These are phyloP conservation scores for Cercophora scortea DNA, from an alignment of 495 filamentous ascomycete genomes.

Conservation along the genomic window DNA sequence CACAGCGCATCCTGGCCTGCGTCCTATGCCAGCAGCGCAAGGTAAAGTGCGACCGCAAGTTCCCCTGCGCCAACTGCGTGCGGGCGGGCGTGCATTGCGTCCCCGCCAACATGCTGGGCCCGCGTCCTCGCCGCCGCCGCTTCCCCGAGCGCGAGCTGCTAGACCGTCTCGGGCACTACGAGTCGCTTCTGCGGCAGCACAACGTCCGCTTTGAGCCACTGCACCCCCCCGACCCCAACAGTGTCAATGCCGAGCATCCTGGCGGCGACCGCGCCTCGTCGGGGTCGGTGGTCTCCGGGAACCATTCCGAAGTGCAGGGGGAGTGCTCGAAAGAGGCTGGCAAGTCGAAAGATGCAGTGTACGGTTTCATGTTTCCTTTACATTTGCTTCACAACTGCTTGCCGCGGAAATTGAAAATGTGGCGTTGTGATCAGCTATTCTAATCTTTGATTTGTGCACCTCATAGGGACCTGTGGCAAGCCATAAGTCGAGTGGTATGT, in stretches of 20 bases:
- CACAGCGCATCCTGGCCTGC: constrained; percentile 39
- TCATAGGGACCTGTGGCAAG: not conserved
- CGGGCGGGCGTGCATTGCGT: constrained; percentile 37
- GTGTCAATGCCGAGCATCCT: not conserved
- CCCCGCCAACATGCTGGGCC: constrained; percentile 28
- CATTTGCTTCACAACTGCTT: no score
- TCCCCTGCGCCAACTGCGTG: constrained; percentile 47
- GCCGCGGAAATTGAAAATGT: no score
- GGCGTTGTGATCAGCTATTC: no score
- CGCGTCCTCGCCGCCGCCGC: constrained; percentile 38
- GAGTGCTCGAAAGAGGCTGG: no score
- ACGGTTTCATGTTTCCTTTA: no score
- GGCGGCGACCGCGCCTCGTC: not conserved
- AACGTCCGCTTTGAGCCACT: constrained; percentile 46
- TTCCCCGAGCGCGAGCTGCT: constrained; percentile 50
- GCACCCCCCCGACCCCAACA: constrained; percentile 13
- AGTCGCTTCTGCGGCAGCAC: constrained; percentile 43
- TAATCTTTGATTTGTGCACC: not conserved
- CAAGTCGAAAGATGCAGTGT: no score
- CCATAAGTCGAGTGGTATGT: not conserved
- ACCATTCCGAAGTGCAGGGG: no score
- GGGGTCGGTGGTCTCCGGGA: no score
- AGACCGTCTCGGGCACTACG: constrained; percentile 44
- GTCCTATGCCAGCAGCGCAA: constrained; percentile 52
- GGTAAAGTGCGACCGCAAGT: constrained; percentile 47